Base-by-base conservation (phyloP, 257 asterid species). In the Gentiana dahurica region DNA sequence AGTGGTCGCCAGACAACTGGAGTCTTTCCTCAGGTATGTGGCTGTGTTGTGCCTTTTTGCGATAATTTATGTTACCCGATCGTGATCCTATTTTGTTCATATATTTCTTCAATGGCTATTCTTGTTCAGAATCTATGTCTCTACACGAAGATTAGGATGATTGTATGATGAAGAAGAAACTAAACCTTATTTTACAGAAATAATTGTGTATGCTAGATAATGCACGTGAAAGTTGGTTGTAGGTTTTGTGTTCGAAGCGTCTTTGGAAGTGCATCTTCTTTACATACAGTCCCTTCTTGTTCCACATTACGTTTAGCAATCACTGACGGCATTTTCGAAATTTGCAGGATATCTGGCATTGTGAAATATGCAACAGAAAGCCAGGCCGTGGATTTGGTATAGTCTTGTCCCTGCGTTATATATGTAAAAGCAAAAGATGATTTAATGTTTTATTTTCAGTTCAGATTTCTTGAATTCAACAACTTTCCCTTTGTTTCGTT, bases 301-400 rank as follows among this genome's bases (percentile, higher is more conserved):
- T 37, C 43, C 12, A 36, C 2, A 6, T 15, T 46, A 36, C 13
- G 8, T 38, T 33, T 53, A 36, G 15, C 3, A 38, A 24, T 32
- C 11, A 24, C 12, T 43, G 35, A 12, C 34, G 9, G 35, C 37
- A 24, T 24, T 24, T 24, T 24, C 24, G 24, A 24, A 24, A 24
- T 36, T 41, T 80, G 85, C 79, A 91, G 98, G 98, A 91, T 72
- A 86, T 83, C 59, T 91, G 98, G 98, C 98, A 91, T 50, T 91
- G 98, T 66, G 95, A 87, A 69, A 91, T 91, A 65, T 91, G 98
- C 88, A 91, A 83, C 61, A 82, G 93, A 51, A 91, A 79, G 81
- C 98, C 98, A 49, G 96, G 98, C 49, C 98, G 96, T 67, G 98
- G 98, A 73, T 91, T 87, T 69, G 98, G 98, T 91, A 78, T 9